Evolutionary conservation across 768 basidiomycete species (phyloP).

Genomic region (Pholiota molesta): DNA sequence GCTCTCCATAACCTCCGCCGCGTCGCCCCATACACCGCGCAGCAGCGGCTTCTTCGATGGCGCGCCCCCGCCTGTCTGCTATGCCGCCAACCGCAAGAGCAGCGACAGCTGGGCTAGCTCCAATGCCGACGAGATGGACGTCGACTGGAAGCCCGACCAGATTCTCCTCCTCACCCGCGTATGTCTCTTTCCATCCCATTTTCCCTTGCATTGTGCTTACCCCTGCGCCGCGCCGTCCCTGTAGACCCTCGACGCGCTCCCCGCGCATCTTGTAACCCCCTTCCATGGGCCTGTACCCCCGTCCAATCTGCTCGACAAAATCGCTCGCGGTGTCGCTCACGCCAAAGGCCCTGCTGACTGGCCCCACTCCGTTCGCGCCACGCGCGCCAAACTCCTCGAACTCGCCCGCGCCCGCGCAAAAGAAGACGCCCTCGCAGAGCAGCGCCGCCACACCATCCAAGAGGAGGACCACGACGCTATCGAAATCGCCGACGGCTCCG

Average conservation of each 20-base stretch:
- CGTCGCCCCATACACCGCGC: constrained; percentile 60
- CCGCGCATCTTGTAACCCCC: constrained; percentile 82
- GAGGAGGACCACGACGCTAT: constrained; percentile 43
- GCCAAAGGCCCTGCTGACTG: constrained; percentile 79
- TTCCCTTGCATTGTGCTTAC: constrained; percentile 10
- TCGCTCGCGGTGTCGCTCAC: constrained; percentile 74
- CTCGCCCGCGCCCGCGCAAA: constrained; percentile 70
- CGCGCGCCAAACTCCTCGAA: constrained; percentile 81
- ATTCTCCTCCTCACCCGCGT: constrained; percentile 69
- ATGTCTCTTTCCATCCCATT: constrained; percentile 24
- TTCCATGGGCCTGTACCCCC: constrained; percentile 86
- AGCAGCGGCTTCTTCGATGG: constrained; percentile 49
- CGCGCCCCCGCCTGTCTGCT: constrained; percentile 57
- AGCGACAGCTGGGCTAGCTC: constrained; percentile 88
- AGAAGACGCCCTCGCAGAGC: constrained; percentile 40
- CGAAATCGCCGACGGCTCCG: constrained; percentile 35
- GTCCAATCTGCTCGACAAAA: constrained; percentile 84
- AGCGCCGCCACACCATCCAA: constrained; percentile 43
- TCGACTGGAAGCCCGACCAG: constrained; percentile 79
- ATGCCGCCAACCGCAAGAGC: constrained; percentile 68
- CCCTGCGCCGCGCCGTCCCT: constrained; percentile 8
- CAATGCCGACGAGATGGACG: constrained; percentile 65
- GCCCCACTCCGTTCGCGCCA: constrained; percentile 83
- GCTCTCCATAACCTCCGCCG: constrained; percentile 44
- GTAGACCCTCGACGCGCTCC: constrained; percentile 83